These are phyloP conservation scores for Cucumis hystrix DNA, from an alignment of 306 rosid genomes.

Conservation along the genomic window DNA sequence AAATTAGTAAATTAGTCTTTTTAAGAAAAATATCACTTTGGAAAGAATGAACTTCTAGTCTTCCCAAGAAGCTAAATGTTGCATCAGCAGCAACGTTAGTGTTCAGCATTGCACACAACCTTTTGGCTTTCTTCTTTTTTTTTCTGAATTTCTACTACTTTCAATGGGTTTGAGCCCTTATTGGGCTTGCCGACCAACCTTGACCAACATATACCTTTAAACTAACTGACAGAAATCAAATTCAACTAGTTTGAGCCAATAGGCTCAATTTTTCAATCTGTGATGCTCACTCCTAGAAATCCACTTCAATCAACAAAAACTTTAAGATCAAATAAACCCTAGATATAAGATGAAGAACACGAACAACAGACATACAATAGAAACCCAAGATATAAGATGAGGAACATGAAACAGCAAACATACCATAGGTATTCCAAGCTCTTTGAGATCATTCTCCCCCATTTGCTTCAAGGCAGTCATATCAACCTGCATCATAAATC, in stretches of 20 bases:
- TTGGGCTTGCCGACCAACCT: too few relatives aligned
- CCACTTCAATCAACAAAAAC: neutral
- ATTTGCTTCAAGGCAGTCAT: constrained; percentile 87
- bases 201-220: too few relatives aligned
- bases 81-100: neutral
- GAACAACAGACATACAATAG: neutral
- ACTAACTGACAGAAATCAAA: too few relatives aligned
- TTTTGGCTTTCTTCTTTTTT: neutral
- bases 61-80: neutral
- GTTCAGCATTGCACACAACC: neutral
- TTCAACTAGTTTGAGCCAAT: too few relatives aligned
- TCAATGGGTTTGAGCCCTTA: too few relatives aligned
- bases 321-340: neutral
- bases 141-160: neutral
- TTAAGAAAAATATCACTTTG: neutral
- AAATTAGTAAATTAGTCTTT: too few relatives aligned
- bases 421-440: constrained; percentile 98
- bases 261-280: too few relatives aligned
- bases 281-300: neutral
- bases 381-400: neutral
- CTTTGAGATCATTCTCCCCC: constrained; percentile 93
- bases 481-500: constrained; percentile 51
- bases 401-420: constrained; percentile 7
- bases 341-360: neutral
- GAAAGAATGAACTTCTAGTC: neutral